Percentiles rank a stretch among this genome's conserved stretches.
These are phyloP conservation scores for Diplodia seriata DNA, from an alignment of 2,329 filamentous ascomycete genomes.

Conservation along the genomic window DNA sequence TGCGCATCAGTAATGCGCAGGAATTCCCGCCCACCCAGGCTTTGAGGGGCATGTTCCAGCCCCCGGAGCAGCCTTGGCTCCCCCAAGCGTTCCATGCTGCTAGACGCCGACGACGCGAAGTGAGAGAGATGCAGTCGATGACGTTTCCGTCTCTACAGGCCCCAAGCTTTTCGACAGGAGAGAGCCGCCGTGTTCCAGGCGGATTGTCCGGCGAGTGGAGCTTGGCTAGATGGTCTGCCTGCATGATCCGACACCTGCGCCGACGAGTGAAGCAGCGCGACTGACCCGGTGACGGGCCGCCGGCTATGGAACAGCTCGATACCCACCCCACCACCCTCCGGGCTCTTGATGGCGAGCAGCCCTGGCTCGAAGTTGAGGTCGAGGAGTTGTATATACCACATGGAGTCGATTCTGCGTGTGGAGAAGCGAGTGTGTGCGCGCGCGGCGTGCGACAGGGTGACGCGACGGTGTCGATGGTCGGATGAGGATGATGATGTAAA, in stretches of 20 bases:
- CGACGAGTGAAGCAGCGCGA: slow-evolving; percentile 12
- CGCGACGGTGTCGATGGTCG: neutral
- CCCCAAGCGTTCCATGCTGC: slow-evolving; percentile 12
- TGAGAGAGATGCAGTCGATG: slow-evolving; percentile 20
- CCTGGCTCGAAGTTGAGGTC: slow-evolving; percentile 14
- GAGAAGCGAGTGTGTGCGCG: neutral
- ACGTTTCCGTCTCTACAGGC: slow-evolving; percentile 15
- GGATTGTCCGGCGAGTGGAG: slow-evolving; percentile 10
- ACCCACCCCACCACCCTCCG: slow-evolving; percentile 24
- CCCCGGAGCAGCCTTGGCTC: slow-evolving; percentile 18
- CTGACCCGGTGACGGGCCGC: neutral
- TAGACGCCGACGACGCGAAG: slow-evolving; percentile 1
- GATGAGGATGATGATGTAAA: neutral
- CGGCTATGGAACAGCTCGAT: slow-evolving; percentile 26
- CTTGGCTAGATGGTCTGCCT: slow-evolving; percentile 25
- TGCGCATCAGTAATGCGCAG: neutral
- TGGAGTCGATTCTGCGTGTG: neutral
- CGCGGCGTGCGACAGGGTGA: neutral
- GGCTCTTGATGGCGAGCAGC: slow-evolving; percentile 22
- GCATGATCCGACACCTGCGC: slow-evolving; percentile 1
- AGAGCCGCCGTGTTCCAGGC: neutral
- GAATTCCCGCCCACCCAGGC: slow-evolving; percentile 27
- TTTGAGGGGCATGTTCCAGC: slow-evolving; percentile 11
- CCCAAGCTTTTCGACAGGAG: slow-evolving; percentile 27
- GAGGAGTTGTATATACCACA: slow-evolving; percentile 22